Conservation (phyloP, 2,329 filamentous ascomycete species). For the Aspergillus pseudoterreus region DNA sequence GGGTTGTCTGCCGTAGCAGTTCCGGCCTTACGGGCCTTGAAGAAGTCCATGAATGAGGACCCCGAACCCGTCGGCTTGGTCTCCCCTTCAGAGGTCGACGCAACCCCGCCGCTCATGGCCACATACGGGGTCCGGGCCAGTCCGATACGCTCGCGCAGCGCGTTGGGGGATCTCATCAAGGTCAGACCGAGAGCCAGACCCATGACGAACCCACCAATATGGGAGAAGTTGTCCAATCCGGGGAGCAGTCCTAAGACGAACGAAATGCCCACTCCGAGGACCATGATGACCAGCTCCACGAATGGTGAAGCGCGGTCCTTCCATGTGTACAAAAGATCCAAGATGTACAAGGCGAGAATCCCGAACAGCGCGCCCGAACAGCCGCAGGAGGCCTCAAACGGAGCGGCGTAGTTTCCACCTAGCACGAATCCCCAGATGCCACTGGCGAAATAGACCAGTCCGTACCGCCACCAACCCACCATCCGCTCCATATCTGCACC, state of each 20-base stretch:
- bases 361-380: constrained; percentile 90
- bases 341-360: constrained; percentile 78
- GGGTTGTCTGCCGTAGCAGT: constrained; percentile 11
- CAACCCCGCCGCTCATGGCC: constrained; percentile 55
- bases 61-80: constrained; percentile 54
- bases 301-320: constrained; percentile 69
- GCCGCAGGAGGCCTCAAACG: constrained; percentile 77
- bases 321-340: constrained; percentile 95
- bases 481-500: constrained; percentile 88
- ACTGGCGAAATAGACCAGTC: constrained; percentile 81
- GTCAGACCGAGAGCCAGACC: constrained; percentile 83
- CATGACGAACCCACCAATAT: constrained; percentile 94
- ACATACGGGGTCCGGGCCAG: constrained; percentile 67
- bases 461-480: constrained; percentile 84
- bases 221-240: constrained; percentile 93
- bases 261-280: constrained; percentile 80
- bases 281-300: constrained; percentile 82
- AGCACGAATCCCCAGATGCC: constrained; percentile 96
- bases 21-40: constrained; percentile 56
- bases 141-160: constrained; percentile 70
- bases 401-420: constrained; percentile 86
- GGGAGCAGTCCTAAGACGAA: constrained; percentile 90
- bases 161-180: constrained; percentile 81
- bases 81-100: constrained; percentile 21
- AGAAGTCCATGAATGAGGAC: constrained; percentile 54